Base-by-base conservation (phyloP, 805 yeast genomes). In the Yarrowia porcina region DNA sequence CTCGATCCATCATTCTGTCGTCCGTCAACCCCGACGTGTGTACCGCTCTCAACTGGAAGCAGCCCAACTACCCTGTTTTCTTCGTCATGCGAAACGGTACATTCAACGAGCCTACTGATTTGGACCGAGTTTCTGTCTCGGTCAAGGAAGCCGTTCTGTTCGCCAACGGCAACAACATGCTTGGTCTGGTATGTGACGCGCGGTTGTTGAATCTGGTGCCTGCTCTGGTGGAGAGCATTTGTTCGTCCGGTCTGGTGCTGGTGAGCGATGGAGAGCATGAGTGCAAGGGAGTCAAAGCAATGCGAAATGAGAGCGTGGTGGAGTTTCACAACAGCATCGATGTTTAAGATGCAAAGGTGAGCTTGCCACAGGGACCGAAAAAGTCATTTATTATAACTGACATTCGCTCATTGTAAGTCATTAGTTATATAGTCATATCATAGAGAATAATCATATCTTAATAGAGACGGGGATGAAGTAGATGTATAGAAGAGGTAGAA, bases 11-110 rank as follows among this genome's bases (percentile, higher is more conserved):
- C 44, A 85, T 93, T 10, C 89, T 94, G 74, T 84, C 96, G 12
- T 90, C 97, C 0, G 83, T 88, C 63, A 90, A 91, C 73, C 88
- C 97, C 33, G 83, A 85, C 49, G 90, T 91, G n/a, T 94, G 98
- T 75, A 90, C 96, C 11, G 88, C 90, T 49, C 76, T 94, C 68
- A 94, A 94, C 75, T 94, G 99, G 99, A 94, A 94, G 74, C 99
- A 94, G 75, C 98, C 99, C 13, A 93, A 93, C 73, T 94, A 88
- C 75, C 97, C 99, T 0, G 98, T 94, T 0, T 85, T 94, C 67
- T 88, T 89, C 75, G 83, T 86, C 63, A 83, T 92, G 82, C 86
- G 84, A 50, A 69, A 72, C 30, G 74, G 74, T 2, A 72, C 70
- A 47, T 72, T 69, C 7, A 65, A 67, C n/a, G 68, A 60, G 27